These are phyloP conservation scores for Penicillium janthinellum DNA, from an alignment of 2,329 filamentous ascomycete species.

Conservation along the genomic window DNA sequence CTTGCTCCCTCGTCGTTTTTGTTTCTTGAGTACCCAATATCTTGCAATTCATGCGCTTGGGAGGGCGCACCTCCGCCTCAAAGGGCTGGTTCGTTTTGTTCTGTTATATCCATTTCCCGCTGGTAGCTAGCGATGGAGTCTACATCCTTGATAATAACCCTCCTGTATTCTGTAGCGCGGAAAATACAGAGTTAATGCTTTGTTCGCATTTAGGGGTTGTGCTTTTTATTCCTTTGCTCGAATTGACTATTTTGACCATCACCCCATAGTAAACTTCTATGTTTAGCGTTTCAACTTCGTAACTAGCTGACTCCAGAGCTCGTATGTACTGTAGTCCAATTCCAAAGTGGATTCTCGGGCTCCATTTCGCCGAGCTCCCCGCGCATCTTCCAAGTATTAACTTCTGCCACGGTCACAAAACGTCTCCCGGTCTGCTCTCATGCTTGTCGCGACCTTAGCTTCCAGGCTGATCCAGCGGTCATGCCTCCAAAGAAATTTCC, in stretches of 20 bases:
- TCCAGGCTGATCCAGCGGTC: neutral
- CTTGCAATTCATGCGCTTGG: slow-evolving; percentile 34
- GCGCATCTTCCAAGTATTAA: neutral
- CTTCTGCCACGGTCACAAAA: neutral
- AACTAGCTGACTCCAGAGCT: neutral
- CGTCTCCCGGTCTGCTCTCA: neutral
- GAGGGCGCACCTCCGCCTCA: slow-evolving; percentile 34
- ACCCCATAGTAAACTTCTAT: neutral
- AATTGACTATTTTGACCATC: neutral
- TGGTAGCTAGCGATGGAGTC: slow-evolving; percentile 47
- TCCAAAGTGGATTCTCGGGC: slow-evolving; percentile 5
- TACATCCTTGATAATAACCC: slow-evolving; percentile 47
- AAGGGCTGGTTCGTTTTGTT: slow-evolving; percentile 35
- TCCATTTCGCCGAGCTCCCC: slow-evolving; percentile 16
- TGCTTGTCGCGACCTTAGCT: neutral
- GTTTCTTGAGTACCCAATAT: slow-evolving; percentile 41
- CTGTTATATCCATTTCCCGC: slow-evolving; percentile 40
- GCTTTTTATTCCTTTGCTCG: neutral
- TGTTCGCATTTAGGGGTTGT: slow-evolving; percentile 1
- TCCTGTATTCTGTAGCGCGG: slow-evolving; percentile 44
- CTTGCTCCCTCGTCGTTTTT: slow-evolving; percentile 35
- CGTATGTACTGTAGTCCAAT: too few species aligned
- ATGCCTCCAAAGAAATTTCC: slow-evolving; percentile 39
- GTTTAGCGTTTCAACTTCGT: neutral
- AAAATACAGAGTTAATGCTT: slow-evolving; percentile 43